Evolutionary conservation across 371 early-diverging fungal genomes (phyloP).

Genomic region (Batkoa obscura): DNA sequence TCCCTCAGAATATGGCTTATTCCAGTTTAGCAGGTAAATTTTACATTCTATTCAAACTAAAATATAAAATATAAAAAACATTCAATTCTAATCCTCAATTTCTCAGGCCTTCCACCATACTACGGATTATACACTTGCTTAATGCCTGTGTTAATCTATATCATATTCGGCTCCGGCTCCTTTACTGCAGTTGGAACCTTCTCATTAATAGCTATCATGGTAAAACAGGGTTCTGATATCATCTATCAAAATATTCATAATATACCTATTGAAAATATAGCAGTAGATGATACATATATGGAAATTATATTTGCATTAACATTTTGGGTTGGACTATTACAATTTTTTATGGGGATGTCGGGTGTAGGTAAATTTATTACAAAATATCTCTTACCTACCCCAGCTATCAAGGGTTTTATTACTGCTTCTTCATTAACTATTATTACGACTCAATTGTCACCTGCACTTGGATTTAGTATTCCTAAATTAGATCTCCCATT

Average conservation of each 20-base stretch:
- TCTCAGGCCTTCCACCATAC: conserved; percentile 37
- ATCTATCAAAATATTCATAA: background rate
- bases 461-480: background rate
- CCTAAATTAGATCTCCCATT: background rate
- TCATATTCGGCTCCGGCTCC: conserved; percentile 54
- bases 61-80: too few species aligned
- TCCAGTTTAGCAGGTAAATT: background rate
- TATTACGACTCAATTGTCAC: background rate
- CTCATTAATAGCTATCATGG: background rate
- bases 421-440: background rate
- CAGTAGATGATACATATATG: too few species aligned
- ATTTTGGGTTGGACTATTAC: background rate
- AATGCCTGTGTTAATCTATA: conserved; percentile 64
- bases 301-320: background rate
- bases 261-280: too few species aligned
- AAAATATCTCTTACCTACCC: background rate
- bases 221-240: background rate
- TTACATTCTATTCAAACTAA: background rate
- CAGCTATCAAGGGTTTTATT: background rate
- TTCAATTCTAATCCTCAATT: too few species aligned
- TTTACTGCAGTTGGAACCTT: background rate
- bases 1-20: background rate
- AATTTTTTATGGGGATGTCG: background rate
- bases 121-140: conserved; percentile 74
- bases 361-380: background rate